Conservation (phyloP, 2,329 filamentous ascomycete species). For the Chalaropsis ovoidea region DNA sequence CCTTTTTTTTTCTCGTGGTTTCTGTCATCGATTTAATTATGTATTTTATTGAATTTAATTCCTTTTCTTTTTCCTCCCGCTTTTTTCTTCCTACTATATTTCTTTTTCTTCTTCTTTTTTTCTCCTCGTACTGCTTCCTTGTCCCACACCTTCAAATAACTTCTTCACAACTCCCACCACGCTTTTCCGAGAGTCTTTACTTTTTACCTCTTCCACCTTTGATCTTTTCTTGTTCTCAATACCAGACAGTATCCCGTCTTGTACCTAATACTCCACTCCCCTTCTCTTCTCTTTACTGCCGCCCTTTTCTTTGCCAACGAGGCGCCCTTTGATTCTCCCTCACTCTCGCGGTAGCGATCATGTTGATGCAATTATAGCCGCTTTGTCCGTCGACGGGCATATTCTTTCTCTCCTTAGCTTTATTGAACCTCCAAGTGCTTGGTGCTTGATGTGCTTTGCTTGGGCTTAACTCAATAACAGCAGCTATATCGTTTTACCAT, state of each 20-base stretch:
- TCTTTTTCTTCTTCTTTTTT: neutral
- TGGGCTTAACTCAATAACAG: constrained; percentile 1
- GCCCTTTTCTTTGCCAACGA: constrained; percentile 17
- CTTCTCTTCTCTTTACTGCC: constrained; percentile 11
- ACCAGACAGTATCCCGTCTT: neutral
- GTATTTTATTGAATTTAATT: constrained; percentile 11
- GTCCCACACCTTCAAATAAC: constrained; percentile 22
- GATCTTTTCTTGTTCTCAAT: constrained; percentile 18
- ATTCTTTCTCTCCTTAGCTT: constrained; percentile 5
- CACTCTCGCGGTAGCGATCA: constrained; percentile 23
- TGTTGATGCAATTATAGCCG: constrained; percentile 24
- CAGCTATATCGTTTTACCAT: constrained; percentile 6
- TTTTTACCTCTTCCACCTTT: constrained; percentile 15
- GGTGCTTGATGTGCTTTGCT: constrained; percentile 16
- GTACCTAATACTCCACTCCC: neutral
- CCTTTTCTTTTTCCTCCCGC: constrained; percentile 13
- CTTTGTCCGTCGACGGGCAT: constrained; percentile 24
- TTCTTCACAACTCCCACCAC: constrained; percentile 21
- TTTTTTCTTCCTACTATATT: neutral
- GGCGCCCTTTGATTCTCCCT: constrained; percentile 16
- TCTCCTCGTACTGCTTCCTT: constrained; percentile 12
- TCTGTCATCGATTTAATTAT: neutral
- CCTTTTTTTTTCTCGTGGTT: constrained; percentile 19
- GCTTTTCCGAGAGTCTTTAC: neutral
- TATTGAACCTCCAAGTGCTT: constrained; percentile 12